Evolutionary conservation across 345 rosid genomes (phyloP).

Genomic region (Citrus reticulata): DNA sequence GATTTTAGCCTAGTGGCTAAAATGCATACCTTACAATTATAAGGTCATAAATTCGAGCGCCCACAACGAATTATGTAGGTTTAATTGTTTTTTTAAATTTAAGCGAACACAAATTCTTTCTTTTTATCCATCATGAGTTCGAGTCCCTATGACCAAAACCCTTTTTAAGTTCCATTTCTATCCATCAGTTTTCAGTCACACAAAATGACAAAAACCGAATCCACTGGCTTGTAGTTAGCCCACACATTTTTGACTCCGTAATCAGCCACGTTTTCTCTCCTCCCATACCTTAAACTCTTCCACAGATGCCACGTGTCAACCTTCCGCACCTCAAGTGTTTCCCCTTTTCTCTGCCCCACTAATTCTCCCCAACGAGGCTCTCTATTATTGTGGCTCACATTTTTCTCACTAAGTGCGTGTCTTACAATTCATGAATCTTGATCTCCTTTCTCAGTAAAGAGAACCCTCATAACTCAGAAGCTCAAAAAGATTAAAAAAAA

Average conservation of each 20-base stretch:
- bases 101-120: rapidly evolving
- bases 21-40: rapidly evolving
- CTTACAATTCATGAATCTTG: neutral
- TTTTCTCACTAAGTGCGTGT: no score
- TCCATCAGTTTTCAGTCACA: no score
- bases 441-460: neutral
- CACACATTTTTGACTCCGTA: neutral
- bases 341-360: neutral
- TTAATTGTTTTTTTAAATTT: no score
- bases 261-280: neutral
- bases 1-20: rapidly evolving
- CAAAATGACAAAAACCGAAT: neutral
- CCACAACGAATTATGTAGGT: no score
- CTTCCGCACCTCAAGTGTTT: constrained; percentile 1
- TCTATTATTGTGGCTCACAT: neutral
- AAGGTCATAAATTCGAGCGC: no score
- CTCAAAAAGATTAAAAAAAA: no score
- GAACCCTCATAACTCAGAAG: no score
- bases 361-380: neutral
- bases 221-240: neutral
- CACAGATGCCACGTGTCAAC: constrained; percentile 16
- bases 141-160: no score
- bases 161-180: no score
- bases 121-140: no score
- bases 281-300: neutral